These are phyloP conservation scores for Paraurostyla sp. DNA, from an alignment of 73 alveolate species.

Conservation along the genomic window DNA sequence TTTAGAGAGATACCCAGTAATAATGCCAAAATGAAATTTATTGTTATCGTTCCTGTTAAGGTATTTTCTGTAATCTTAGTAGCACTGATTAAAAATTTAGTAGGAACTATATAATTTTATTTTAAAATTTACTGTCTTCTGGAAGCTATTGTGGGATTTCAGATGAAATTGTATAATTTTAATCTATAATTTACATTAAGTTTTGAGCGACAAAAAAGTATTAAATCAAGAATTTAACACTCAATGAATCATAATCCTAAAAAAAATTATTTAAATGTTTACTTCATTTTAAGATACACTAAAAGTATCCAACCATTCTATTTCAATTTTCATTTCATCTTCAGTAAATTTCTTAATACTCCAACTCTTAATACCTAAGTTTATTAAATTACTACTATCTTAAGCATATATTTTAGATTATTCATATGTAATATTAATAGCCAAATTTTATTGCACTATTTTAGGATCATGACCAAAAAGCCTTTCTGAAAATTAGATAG, in stretches of 20 bases:
- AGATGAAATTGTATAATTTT: no score
- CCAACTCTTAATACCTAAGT: constrained; percentile 24
- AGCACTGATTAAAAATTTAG: background rate
- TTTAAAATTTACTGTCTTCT: background rate
- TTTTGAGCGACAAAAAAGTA: background rate
- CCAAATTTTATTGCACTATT: background rate
- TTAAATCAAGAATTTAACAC: background rate
- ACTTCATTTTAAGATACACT: background rate
- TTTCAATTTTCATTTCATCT: background rate
- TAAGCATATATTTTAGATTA: background rate
- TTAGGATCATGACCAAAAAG: background rate
- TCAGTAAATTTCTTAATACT: background rate
- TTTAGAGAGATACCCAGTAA: constrained; percentile 26
- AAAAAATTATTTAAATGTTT: background rate
- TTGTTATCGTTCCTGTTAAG: constrained; percentile 19
- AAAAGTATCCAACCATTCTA: background rate
- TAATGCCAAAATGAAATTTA: background rate
- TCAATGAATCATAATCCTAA: background rate
- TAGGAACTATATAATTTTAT: no score
- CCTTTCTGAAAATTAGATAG: background rate
- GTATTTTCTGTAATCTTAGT: background rate
- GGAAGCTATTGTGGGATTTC: no score
- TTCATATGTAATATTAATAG: background rate
- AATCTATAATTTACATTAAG: background rate
- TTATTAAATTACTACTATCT: background rate